Base-by-base conservation (phyloP, 2,329 filamentous ascomycete species). In the Byssothecium circinans region DNA sequence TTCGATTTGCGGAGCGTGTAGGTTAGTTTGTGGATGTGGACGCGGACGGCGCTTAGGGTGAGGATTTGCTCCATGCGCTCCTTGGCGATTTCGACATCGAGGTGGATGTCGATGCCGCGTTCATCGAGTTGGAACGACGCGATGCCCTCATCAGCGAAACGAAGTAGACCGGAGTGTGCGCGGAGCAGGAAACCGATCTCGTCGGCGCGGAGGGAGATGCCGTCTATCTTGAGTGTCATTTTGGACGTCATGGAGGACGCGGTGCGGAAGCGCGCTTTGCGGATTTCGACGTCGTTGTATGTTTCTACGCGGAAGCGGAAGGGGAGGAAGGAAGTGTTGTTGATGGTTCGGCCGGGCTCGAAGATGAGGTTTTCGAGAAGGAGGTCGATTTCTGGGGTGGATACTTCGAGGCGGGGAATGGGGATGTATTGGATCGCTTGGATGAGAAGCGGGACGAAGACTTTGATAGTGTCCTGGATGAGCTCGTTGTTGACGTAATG, bases 131-230 rank as follows among this genome's bases (percentile, higher is more conserved):
- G 82, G 70, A 97, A 91, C 23, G 87, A 89, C 4, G 88, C 89
- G 39, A 96, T 88, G 3, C 92, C 92, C 67, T 91, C 81, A 61
- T 96, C 91, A 2, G 83, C 82, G 23, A 96, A 78, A 19, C 84
- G 84, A 40, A 95, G 76, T 2, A 95, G 68, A 2, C 89, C 85
- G 12, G 84, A 83, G 67, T 94, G 91, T 0, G 88, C 80, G 8
- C 88, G 87, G 25, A 96, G 75, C 84, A 91, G 95, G 74, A 91
- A 97, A 19, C 92, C 92, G 25, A 97, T 78, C 53, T 96, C 91
- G 19, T 92, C 84, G 2, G 91, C 91, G 33, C 87, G 85, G 44
- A 94, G 79, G 0, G 90, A 95, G 8, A 97, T 74, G 0, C 92
- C 92, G 54, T 90, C 86, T 32, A 96, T 74, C 53, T 88, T 89